phyloP scores from a whole-genome alignment of 2,329 filamentous ascomycete species.

The Thelonectria olida region DNA sequence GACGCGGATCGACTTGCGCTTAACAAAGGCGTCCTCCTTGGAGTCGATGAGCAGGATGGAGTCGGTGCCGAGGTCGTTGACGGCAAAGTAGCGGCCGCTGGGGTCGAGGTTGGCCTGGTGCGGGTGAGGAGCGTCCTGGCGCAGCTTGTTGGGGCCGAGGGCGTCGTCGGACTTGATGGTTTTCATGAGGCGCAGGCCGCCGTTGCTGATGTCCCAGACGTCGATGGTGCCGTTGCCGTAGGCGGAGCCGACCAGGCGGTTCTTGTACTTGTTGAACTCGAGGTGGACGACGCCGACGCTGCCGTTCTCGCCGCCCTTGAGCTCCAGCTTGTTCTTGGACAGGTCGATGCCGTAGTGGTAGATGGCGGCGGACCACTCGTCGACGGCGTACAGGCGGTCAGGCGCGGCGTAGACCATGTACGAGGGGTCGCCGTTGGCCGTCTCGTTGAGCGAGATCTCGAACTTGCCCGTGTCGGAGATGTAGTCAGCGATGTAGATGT shows the following conservation, averaged over 20 bases:
- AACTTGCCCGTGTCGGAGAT: constrained; percentile 40
- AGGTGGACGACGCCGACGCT: constrained; percentile 58
- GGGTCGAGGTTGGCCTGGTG: constrained; percentile 61
- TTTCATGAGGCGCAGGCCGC: constrained; percentile 50
- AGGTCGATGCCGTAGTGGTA: constrained; percentile 51
- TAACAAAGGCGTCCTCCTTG: constrained; percentile 49
- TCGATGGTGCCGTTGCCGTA: constrained; percentile 55
- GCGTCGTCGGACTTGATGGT: constrained; percentile 46
- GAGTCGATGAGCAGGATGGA: constrained; percentile 57
- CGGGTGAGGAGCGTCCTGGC: constrained; percentile 50
- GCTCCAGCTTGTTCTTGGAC: constrained; percentile 41
- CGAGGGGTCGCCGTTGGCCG: constrained; percentile 51
- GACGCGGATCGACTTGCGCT: constrained; percentile 47
- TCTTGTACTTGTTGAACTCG: constrained; percentile 55
- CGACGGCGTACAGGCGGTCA: constrained; percentile 55
- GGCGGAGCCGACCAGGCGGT: constrained; percentile 55
- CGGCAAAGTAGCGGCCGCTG: constrained; percentile 57
- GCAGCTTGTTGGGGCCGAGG: constrained; percentile 45
- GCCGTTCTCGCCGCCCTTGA: constrained; percentile 43
- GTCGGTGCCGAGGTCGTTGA: constrained; percentile 61
- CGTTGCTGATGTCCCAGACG: constrained; percentile 54
- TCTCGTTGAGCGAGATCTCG: constrained; percentile 42
- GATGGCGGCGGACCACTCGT: constrained; percentile 55
- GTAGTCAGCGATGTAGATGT: constrained; percentile 54
- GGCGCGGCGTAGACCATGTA: constrained; percentile 56